Evolutionary conservation across 2,329 filamentous ascomycete genomes (phyloP).

Genomic region (Fusarium tjaetaba): DNA sequence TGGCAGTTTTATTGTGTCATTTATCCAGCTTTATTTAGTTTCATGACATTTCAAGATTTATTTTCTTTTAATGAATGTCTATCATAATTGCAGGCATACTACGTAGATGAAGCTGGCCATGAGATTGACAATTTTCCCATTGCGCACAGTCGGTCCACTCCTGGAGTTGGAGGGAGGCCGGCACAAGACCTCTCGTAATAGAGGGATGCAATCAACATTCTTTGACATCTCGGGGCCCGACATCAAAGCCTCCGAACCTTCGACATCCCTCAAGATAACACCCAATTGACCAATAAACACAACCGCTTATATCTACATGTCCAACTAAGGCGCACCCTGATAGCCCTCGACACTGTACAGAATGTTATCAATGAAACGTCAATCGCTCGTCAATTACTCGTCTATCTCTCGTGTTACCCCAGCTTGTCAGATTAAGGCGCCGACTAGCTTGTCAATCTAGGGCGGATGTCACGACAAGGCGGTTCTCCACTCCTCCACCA

Average conservation of each 20-base stretch:
- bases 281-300: conserved; percentile 1
- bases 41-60: accelerated
- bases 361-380: neutral
- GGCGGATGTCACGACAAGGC: conserved; percentile 38
- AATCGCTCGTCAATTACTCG: conserved; percentile 3
- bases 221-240: neutral
- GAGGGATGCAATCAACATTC: neutral
- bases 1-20: neutral
- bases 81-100: neutral
- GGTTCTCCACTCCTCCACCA: conserved; percentile 28
- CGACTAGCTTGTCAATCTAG: conserved; percentile 29
- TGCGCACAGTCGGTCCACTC: neutral
- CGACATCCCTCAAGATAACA: neutral
- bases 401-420: conserved; percentile 5
- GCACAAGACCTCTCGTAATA: no score
- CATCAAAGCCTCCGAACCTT: neutral
- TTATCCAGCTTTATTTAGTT: accelerated
- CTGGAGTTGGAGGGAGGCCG: neutral
- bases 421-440: conserved; percentile 35
- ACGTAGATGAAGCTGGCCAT: neutral
- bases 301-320: neutral
- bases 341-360: neutral
- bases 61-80: accelerated
- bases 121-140: accelerated
- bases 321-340: conserved; percentile 3